Conservation (phyloP, 768 basidiomycete genomes). For the Termitomyces heimii region DNA sequence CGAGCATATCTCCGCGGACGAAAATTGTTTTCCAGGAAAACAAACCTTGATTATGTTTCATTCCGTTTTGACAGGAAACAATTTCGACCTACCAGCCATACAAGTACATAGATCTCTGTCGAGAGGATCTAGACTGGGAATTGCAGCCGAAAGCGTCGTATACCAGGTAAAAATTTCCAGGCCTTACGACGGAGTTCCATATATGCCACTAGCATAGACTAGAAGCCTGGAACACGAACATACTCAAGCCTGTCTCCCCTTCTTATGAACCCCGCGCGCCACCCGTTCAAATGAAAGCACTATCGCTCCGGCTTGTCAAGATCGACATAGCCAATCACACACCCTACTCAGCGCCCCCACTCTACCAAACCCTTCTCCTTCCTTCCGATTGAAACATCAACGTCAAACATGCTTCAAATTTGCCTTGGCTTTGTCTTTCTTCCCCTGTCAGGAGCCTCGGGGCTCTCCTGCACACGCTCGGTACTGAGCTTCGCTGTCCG, state of each 20-base stretch:
- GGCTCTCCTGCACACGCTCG: not conserved
- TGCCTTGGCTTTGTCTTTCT: not conserved
- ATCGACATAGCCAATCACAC: constrained; percentile 2
- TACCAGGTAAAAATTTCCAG: not conserved
- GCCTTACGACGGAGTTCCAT: not conserved
- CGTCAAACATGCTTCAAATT: constrained; percentile 1
- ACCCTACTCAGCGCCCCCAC: not conserved
- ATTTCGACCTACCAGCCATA: not conserved
- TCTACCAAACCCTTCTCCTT: not conserved
- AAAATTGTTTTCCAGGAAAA: no score
- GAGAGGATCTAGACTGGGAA: not conserved
- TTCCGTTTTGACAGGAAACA: not conserved
- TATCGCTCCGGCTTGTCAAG: not conserved
- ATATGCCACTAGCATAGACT: not conserved
- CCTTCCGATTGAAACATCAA: not conserved
- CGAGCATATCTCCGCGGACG: no score
- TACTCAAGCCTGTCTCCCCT: not conserved
- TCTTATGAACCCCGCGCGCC: not conserved
- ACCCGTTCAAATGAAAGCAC: not conserved
- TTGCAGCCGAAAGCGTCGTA: not conserved
- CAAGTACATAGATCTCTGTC: no score
- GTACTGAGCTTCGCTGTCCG: not conserved
- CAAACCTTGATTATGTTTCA: not conserved
- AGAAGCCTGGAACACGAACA: not conserved
- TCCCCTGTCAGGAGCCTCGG: not conserved